Base-by-base conservation (phyloP, 495 filamentous ascomycete genomes). In the Aspergillus olivimuriae region DNA sequence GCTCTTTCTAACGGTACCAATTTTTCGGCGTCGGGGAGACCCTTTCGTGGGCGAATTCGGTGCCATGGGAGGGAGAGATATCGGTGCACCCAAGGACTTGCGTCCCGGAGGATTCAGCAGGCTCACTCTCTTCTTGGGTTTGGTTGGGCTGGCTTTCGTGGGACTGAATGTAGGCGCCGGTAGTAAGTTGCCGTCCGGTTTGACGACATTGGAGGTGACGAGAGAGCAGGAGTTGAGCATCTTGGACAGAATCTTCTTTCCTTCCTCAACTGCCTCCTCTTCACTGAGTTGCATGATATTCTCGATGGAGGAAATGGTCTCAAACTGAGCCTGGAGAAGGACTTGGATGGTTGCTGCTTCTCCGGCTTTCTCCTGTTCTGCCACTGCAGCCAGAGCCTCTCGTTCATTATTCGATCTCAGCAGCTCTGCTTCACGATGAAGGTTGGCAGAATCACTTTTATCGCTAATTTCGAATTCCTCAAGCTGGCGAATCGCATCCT, bases 251-350 rank as follows among this genome's bases (percentile, higher is more conserved):
- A 90, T 80, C n/a, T 60, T 72, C 54, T 83, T 87, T 21, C 90
- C 94, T 47, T 83, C 81, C 34, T 83, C 68, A 20, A 95, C 72
- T 4, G 90, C 90, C 43, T 95, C 86, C 20, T 51, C 77, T 64
- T 92, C 88, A 51, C 68, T 81, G 76, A 96, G 84, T 21, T 76
- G 70, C 53, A 92, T 75, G 28, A 94, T 84, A 45, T 84, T 83
- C 44, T 83, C 79, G 44, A 99, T 75, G 1, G 86, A 84, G 15
- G 83, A 73, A 40, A 96, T 79, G 2, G 87, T 86, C 57, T 97
- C 91, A 54, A 97, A 92, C 55, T 97, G 91, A 18, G 91, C 87
- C 37, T 82, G 81, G 6, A 96, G 75, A 32, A 97, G 76, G 4
- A 84, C 74, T 61, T 95, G 89, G 51, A 94, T 71, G 16, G 84